Evolutionary conservation across 352 stramenopile species (phyloP), one percentile per base, ranked within the genome.

Genomic region (Phytopythium helicoides): DNA sequence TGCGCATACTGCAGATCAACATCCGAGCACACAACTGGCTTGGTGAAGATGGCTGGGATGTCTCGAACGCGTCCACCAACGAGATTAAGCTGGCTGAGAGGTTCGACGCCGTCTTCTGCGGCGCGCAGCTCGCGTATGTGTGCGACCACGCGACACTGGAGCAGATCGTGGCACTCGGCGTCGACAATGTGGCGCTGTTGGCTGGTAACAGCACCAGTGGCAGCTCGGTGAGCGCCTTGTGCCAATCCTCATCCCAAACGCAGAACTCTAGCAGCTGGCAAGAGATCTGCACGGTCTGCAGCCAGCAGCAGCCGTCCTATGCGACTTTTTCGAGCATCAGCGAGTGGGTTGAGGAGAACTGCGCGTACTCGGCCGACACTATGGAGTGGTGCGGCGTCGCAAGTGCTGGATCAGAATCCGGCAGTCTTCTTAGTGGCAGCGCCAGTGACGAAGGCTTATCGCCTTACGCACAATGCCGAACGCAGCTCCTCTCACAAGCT

Each of bases 121-220:
- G 26, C 33, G 46, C 46, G 31, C 46, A 52, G 33, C 46, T 28
- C 0, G 46, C 46, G 46, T 52, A 41, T 19, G 46, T 52, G 46
- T 52, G 46, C 46, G 33, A 42, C 46, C 46, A 41, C 46, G 46
- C 46, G 46, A 52, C 46, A 19, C 28, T 52, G 18, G 31, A 14
- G 46, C 33, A 52, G 46, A n/a, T 52, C 18, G 14, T 41, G 16
- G 28, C 28, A 6, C 46, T 52, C 1, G 46, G 46, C 1, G 16
- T 42, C 19, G 46, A 40, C 19, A 52, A 42, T 31, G 31, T 40
- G 5, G 15, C 46, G 12, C 28, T 18, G 23, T 21, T 52, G 12
- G 10, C 46, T 21, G 4, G n/a, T 19, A 33, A 22, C 11, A 15
- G 19, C 15, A 9, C 16, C 2, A 26, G 12, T 16, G 46, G 23